Evolutionary conservation across 2,329 filamentous ascomycete genomes (phyloP).

Genomic region (Rachicladosporium sp.): DNA sequence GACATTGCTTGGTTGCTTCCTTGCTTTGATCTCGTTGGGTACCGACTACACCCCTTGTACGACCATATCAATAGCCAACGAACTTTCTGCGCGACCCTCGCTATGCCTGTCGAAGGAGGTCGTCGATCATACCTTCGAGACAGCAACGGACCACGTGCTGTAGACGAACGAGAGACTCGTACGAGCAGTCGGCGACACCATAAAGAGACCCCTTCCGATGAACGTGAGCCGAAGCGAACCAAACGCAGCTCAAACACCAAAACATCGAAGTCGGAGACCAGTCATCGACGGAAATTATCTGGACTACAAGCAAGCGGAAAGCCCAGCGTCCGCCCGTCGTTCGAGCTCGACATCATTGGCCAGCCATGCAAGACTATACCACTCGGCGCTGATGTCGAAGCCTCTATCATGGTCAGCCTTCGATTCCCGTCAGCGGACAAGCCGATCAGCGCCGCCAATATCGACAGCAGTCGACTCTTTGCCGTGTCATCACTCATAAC

Average conservation of each 20-base stretch:
- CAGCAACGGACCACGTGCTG: constrained; percentile 16
- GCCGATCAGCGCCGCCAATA: constrained; percentile 9
- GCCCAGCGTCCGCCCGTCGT: constrained; percentile 12
- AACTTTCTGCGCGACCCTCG: neutral
- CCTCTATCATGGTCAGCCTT: constrained; percentile 20
- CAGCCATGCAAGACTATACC: constrained; percentile 16
- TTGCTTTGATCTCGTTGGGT: no score
- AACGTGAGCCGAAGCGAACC: constrained; percentile 4
- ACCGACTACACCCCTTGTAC: no score
- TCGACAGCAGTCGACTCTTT: constrained; percentile 19
- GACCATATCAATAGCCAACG: no score
- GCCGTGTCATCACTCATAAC: constrained; percentile 19
- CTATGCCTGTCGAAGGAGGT: constrained; percentile 3
- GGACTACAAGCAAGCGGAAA: constrained; percentile 5
- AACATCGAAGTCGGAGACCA: constrained; percentile 16
- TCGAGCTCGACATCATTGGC: constrained; percentile 21
- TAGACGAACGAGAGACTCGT: constrained; percentile 11
- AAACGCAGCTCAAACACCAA: constrained; percentile 7
- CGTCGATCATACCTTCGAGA: constrained; percentile 16
- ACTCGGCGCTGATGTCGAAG: constrained; percentile 18
- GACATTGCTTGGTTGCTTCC: no score
- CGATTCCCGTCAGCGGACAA: constrained; percentile 13
- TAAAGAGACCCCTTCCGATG: constrained; percentile 3
- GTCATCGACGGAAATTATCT: constrained; percentile 15
- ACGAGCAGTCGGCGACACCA: constrained; percentile 2